Base-by-base conservation (phyloP, 768 basidiomycete species). In the Daedalea quercina region DNA sequence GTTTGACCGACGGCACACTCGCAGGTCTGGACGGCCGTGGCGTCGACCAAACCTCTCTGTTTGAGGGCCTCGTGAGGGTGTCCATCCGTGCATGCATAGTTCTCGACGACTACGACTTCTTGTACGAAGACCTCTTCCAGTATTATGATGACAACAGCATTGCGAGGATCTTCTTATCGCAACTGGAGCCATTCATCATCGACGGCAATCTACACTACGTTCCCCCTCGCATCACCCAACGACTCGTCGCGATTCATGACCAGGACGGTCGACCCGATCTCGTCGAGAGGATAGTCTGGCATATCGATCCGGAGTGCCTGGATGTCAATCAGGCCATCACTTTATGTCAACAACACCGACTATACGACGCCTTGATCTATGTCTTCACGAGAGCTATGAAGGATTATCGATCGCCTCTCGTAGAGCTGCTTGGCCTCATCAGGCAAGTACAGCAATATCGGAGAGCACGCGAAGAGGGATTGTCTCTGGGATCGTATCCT, bases 341-440 rank as follows among this genome's bases (percentile, higher is more conserved):
- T 23, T 76, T 99, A 3, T 99, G 96, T 63, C 87, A 92, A 66
- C 76, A 70, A 53, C 79, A 93, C 63, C 77, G 77, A 24, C 80
- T 98, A 3, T 96, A 92, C 71, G 95, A 98, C 61, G 94, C 95
- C 0, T 78, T 98, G 53, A 86, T 95, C 53, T 94, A 96, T 66
- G 85, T 98, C 34, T 95, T 94, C 67, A 95, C 87, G 9, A 80
- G 86, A 44, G 91, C 94, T 2, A 69, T 99, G 59, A 77, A 73
- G 55, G 96, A 99, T 65, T 96, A 87, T 53, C 85, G 94, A 31
- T 82, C 91, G 7, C 95, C 96, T 0, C 70, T 97, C 4, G 87
- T 94, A 53, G 88, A 92, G 57, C 73, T 96, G 12, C 74, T 98
- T 35, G 78, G 74, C 9, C 79, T 96, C 43, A 81, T 97, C 37